phyloP scores from a whole-genome alignment of 441 rosid genomes.

The Hypseocharis bilobata region DNA sequence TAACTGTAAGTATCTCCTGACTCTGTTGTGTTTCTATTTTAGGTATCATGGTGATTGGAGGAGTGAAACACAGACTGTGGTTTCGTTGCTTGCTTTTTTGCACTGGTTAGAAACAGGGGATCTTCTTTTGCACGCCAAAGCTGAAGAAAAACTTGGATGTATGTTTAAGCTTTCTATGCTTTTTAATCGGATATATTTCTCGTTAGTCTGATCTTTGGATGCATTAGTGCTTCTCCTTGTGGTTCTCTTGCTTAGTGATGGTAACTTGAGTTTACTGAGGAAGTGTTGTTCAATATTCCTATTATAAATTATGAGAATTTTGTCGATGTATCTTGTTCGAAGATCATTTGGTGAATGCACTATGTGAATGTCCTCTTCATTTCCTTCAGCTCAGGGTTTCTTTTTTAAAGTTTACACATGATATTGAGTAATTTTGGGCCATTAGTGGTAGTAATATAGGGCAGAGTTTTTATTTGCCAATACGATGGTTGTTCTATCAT shows the following conservation, averaged over 20 bases:
- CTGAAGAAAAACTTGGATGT: conserved; percentile 74
- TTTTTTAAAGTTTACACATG: neutral
- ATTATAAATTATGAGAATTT: neutral
- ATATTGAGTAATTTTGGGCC: neutral
- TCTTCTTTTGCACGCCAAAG: conserved; percentile 63
- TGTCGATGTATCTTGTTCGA: neutral
- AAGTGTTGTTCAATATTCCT: neutral
- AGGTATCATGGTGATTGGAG: conserved; percentile 96
- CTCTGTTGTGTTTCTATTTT: conserved; percentile 13
- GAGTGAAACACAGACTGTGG: conserved; percentile 75
- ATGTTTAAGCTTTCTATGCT: conserved; percentile 25
- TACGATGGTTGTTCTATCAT: neutral
- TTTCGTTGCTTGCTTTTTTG: conserved; percentile 70
- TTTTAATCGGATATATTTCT: neutral
- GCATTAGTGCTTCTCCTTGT: neutral
- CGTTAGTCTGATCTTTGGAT: neutral
- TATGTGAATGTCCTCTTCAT: neutral
- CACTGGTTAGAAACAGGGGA: conserved; percentile 81
- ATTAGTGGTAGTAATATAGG: neutral
- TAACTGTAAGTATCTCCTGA: conserved; percentile 11
- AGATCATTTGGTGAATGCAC: neutral
- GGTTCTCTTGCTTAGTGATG: neutral
- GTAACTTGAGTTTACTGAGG: neutral
- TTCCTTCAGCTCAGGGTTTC: neutral
- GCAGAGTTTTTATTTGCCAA: neutral